Conservation (phyloP, 2,329 filamentous ascomycete species). For the Colletotrichum sp. region DNA sequence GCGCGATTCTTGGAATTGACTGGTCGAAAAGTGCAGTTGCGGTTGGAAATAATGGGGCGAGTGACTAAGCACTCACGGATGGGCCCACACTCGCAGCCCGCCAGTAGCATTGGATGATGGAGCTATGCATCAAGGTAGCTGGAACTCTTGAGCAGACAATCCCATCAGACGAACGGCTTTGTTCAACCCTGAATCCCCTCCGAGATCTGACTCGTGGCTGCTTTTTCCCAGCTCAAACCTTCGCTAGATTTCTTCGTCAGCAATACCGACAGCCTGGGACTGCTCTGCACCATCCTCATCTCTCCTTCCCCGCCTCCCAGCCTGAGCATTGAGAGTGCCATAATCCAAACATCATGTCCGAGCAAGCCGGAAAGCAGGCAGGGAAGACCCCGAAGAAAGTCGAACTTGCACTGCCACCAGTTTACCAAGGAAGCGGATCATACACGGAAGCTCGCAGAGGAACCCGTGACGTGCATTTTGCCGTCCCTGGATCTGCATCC, state of each 20-base stretch:
- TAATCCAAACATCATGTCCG: background rate
- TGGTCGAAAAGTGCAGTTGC: background rate
- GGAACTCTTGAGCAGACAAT: background rate
- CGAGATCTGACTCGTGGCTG: background rate
- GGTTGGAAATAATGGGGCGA: background rate
- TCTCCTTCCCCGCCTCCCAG: background rate
- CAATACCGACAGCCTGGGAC: background rate
- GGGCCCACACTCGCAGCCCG: background rate
- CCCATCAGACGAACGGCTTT: constrained; percentile 6
- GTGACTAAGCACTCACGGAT: background rate
- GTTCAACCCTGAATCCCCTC: background rate
- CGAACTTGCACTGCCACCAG: background rate
- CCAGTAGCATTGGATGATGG: background rate
- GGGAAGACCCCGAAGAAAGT: background rate
- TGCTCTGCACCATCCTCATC: background rate
- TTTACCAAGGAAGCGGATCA: constrained; percentile 19
- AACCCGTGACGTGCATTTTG: constrained; percentile 12
- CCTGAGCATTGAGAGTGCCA: background rate
- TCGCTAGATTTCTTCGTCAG: background rate
- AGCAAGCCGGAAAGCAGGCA: background rate
- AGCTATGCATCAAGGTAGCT: background rate
- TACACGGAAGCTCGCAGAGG: constrained; percentile 19
- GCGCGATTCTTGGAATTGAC: background rate
- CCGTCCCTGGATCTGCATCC: constrained; percentile 18
- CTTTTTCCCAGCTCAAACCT: background rate